Conservation (phyloP, 129 eudicot species). For the Ambrosia trifida region DNA sequence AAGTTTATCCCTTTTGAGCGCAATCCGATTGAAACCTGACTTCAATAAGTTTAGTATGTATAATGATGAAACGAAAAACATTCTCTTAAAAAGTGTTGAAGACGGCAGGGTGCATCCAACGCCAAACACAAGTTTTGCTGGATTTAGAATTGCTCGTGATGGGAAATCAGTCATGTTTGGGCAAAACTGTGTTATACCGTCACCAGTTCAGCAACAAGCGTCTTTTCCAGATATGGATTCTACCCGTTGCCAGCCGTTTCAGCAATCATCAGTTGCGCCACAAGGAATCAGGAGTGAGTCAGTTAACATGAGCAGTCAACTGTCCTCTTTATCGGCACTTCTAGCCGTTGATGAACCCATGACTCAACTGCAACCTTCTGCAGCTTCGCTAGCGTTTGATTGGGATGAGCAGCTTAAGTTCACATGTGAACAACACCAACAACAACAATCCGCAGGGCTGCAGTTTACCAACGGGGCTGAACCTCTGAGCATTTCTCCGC, state of each 20-base stretch:
- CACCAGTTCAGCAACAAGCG: slow-evolving; percentile 21
- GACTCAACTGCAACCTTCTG: slow-evolving; percentile 25
- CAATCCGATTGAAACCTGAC: slow-evolving; percentile 23
- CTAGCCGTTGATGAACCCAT: slow-evolving; percentile 29
- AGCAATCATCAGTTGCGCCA: slow-evolving; percentile 3
- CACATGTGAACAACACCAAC: slow-evolving; percentile 9
- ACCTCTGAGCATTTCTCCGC: slow-evolving; percentile 14
- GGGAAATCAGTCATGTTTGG: slow-evolving; percentile 56
- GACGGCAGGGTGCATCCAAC: slow-evolving; percentile 9
- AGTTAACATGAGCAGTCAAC: slow-evolving; percentile 15
- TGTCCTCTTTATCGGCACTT: slow-evolving; percentile 19
- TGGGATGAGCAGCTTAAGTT: slow-evolving; percentile 13
- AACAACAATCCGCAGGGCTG: slow-evolving; percentile 22
- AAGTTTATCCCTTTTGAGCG: slow-evolving; percentile 23
- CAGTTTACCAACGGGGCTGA: slow-evolving; percentile 25
- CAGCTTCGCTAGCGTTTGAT: slow-evolving; percentile 1
- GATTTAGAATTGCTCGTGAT: slow-evolving; percentile 42
- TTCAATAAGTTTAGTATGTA: slow-evolving; percentile 37
- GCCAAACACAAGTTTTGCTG: slow-evolving; percentile 33
- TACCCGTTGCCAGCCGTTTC: slow-evolving; percentile 1
- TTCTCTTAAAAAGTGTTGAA: slow-evolving; percentile 29
- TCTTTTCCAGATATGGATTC: slow-evolving; percentile 24
- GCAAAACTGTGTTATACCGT: slow-evolving; percentile 10
- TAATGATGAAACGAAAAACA: slow-evolving; percentile 37
- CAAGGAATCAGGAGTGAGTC: not conserved